Evolutionary conservation across 202 grass and related monocot species (phyloP).

Genomic region (Schoenoplectus tabernaemontani): DNA sequence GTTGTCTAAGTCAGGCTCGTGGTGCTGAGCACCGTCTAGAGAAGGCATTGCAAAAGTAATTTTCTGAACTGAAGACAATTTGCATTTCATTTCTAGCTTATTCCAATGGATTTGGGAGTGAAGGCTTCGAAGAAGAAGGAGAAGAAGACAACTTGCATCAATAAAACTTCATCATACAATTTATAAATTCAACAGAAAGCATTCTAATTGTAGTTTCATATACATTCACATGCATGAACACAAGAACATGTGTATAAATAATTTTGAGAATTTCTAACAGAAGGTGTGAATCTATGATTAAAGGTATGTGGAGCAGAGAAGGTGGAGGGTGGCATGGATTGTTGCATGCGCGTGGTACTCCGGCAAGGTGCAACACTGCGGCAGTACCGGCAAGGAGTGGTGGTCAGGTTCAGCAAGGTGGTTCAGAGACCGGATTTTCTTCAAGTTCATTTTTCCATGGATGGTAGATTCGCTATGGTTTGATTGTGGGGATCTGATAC

Average conservation of each 20-base stretch:
- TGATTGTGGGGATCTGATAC: constrained; percentile 40
- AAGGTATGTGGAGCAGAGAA: constrained; percentile 25
- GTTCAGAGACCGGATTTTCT: constrained; percentile 58
- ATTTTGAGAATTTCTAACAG: background rate
- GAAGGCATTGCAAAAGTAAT: background rate
- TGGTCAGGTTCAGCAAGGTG: constrained; percentile 17
- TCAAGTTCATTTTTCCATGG: constrained; percentile 35
- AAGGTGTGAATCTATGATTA: background rate
- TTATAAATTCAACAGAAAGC: background rate
- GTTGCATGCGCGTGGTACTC: constrained; percentile 35
- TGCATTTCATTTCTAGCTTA: too few relatives aligned
- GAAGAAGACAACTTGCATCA: too few relatives aligned
- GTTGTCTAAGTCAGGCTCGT: background rate
- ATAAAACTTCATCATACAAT: background rate
- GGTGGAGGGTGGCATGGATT: constrained; percentile 34
- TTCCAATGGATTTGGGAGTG: too few relatives aligned
- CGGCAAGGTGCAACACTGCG: constrained; percentile 44
- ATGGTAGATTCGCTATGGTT: constrained; percentile 26
- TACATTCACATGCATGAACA: background rate
- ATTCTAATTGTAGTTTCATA: background rate
- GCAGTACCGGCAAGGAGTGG: constrained; percentile 14
- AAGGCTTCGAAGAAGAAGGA: too few relatives aligned
- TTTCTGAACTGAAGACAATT: too few relatives aligned
- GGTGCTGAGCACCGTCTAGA: constrained; percentile 9
- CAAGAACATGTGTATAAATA: background rate